Conservation (phyloP, 2,329 filamentous ascomycete species). For the Cladobotryum mycophilum region DNA sequence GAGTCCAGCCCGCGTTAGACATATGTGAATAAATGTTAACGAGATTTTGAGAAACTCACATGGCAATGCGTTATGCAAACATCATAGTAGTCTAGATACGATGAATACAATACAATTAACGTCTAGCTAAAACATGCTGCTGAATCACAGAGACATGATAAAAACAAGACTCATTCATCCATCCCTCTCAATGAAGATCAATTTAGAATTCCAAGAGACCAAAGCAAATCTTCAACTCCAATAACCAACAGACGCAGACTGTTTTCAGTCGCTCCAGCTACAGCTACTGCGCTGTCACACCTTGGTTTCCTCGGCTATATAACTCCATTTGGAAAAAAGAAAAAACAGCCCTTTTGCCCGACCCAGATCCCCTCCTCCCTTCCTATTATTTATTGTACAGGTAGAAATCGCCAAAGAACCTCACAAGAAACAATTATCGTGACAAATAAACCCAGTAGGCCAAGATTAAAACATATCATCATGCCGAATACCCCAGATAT, state of each 20-base stretch:
- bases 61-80: too few relatives aligned
- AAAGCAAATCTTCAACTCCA: conserved; percentile 14
- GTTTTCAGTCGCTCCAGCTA: not conserved
- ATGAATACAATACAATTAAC: too few relatives aligned
- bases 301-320: conserved; percentile 4
- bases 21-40: too few relatives aligned
- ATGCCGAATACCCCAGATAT: not conserved
- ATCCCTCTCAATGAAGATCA: conserved; percentile 13
- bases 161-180: not conserved
- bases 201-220: conserved; percentile 17
- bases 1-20: too few relatives aligned
- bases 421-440: conserved; percentile 7
- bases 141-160: not conserved
- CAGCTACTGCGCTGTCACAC: conserved; percentile 4
- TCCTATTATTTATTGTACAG: conserved; percentile 11
- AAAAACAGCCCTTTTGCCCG: conserved; percentile 6
- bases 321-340: not conserved
- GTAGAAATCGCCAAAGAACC: conserved; percentile 8
- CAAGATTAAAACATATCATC: conserved; percentile 8
- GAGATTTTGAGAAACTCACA: too few relatives aligned
- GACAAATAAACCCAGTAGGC: conserved; percentile 6
- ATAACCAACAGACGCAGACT: conserved; percentile 1
- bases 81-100: too few relatives aligned
- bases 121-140: too few relatives aligned
- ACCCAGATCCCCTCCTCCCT: conserved; percentile 5